Percentiles rank a stretch among this genome's conserved stretches.
Conservation (phyloP, 495 filamentous ascomycete genomes). For the Parathielavia appendiculata region DNA sequence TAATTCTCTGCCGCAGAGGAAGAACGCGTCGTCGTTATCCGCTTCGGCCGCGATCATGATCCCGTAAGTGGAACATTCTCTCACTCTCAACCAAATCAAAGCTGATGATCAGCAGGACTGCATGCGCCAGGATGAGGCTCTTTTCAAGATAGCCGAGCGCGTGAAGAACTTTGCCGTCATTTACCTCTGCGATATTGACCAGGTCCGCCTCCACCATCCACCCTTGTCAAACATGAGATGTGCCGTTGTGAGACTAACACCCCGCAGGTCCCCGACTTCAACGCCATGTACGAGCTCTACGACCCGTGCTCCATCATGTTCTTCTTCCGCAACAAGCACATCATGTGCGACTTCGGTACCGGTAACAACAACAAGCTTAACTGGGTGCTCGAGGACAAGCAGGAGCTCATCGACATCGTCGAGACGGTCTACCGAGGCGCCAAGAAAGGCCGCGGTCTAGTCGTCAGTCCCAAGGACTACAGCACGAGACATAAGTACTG, state of each 20-base stretch:
- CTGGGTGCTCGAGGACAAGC: slow-evolving; percentile 96
- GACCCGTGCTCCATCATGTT: slow-evolving; percentile 65
- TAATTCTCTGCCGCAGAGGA: slow-evolving; percentile 53
- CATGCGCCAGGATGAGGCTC: slow-evolving; percentile 91
- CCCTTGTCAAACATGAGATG: neutral
- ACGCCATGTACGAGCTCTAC: slow-evolving; percentile 84
- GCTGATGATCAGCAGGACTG: slow-evolving; percentile 58
- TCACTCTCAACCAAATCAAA: neutral
- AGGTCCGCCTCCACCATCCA: slow-evolving; percentile 27
- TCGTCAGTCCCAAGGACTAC: slow-evolving; percentile 94
- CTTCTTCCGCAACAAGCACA: slow-evolving; percentile 98
- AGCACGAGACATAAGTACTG: slow-evolving; percentile 79
- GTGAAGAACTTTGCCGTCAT: slow-evolving; percentile 87
- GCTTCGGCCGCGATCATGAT: slow-evolving; percentile 69
- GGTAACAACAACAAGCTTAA: slow-evolving; percentile 97
- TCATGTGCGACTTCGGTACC: slow-evolving; percentile 98
- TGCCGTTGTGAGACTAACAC: neutral
- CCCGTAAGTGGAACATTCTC: slow-evolving; percentile 3
- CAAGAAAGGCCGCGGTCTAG: slow-evolving; percentile 92
- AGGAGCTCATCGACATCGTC: slow-evolving; percentile 97
- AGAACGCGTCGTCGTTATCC: slow-evolving; percentile 91
- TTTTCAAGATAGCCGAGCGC: slow-evolving; percentile 81
- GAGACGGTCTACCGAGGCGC: slow-evolving; percentile 97
- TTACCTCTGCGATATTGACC: slow-evolving; percentile 94
- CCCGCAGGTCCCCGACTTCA: slow-evolving; percentile 78